phyloP scores from a whole-genome alignment of 148 eudicot genomes.

The Persicaria tinctoria region DNA sequence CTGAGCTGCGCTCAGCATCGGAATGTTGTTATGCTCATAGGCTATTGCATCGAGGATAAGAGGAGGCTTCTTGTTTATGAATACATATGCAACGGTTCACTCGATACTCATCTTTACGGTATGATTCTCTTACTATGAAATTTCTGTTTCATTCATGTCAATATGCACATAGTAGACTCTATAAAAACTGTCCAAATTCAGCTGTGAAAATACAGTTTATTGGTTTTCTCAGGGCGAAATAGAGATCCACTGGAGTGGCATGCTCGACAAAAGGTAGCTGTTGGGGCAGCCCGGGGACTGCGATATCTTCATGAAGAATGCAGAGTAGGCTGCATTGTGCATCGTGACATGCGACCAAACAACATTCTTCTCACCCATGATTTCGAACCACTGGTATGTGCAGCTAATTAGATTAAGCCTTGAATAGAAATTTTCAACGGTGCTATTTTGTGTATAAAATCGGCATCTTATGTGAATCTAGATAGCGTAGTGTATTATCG shows the following conservation, averaged over 20 bases:
- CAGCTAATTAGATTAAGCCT: background rate
- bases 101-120: constrained; percentile 56
- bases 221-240: constrained; percentile 34
- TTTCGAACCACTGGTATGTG: constrained; percentile 58
- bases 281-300: constrained; percentile 68
- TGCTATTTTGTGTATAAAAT: background rate
- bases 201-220: background rate
- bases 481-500: background rate
- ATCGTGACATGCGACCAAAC: constrained; percentile 76
- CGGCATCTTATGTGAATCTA: background rate
- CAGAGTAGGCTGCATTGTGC: constrained; percentile 75
- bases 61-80: constrained; percentile 56
- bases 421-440: background rate
- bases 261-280: constrained; percentile 59
- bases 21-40: constrained; percentile 58
- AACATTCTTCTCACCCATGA: constrained; percentile 74
- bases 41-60: constrained; percentile 54
- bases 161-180: background rate
- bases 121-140: background rate
- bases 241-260: constrained; percentile 48
- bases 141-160: background rate
- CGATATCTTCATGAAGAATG: constrained; percentile 76
- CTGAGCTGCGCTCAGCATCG: constrained; percentile 66
- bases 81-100: constrained; percentile 51
- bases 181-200: background rate